Base-by-base conservation (phyloP, 768 basidiomycete species). In the Mycena rosella region DNA sequence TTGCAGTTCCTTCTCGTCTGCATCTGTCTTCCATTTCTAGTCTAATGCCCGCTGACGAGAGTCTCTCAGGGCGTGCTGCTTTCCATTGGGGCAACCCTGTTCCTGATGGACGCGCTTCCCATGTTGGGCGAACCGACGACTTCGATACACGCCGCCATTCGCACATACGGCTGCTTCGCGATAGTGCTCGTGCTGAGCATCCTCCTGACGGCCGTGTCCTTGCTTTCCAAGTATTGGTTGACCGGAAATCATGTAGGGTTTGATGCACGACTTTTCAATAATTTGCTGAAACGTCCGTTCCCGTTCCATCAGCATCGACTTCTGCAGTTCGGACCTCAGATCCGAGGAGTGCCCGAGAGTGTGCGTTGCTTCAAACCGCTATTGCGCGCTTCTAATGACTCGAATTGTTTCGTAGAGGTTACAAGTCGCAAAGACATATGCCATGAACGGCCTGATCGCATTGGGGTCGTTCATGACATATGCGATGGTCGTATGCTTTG, bases 1-100 rank as follows among this genome's bases (percentile, higher is more conserved):
- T 9, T 65, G 13, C 57, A 65, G 26, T 13, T 65, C 42, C 64
- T 65, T n/a, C 22, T 65, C 14, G 64, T 65, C 20, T 17, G 63
- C 18, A 40, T 20, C 3, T 8, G 24, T 9, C 10, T 15, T 18
- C n/a, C 30, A 30, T 29, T 56, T 47, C 11, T 4, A 17, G n/a
- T 14, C n/a, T 27, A 6, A 20, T 7, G 18, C 11, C 24, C 56
- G 18, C 42, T 34, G 14, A 49, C 36, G 11, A 49, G 15, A 40
- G 2, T 27, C 20, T 38, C 15, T 11, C 34, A 67, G 58, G 54
- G 44, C n/a, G 58, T 60, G n/a, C 44, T 67, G 10, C 38, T 60
- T 42, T 26, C 30, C 14, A 42, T 63, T 8, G 20, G 17, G 9
- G 14, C 53, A 34, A 68, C 61, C 9, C 13, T 54, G 20, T 15